These are phyloP conservation scores for Ustilago sp. DNA, from an alignment of 1,284 basidiomycete species.

Conservation along the genomic window DNA sequence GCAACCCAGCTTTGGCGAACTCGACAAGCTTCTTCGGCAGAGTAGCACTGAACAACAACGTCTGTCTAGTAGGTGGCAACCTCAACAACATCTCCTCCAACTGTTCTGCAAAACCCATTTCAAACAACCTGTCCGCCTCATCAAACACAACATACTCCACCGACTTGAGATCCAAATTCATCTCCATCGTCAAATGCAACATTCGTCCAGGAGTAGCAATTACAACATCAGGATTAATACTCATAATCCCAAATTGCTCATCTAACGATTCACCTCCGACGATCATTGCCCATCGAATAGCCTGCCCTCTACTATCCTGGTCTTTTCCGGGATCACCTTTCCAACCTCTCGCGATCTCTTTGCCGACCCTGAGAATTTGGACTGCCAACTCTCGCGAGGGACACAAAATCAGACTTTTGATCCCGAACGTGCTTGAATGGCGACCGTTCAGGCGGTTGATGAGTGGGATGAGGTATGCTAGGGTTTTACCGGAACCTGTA, in stretches of 20 bases:
- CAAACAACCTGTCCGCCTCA: slow-evolving; percentile 96
- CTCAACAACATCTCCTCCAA: slow-evolving; percentile 90
- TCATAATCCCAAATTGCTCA: slow-evolving; percentile 95
- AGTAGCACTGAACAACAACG: slow-evolving; percentile 94
- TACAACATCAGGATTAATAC: slow-evolving; percentile 81
- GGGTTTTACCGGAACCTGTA: slow-evolving; percentile 97
- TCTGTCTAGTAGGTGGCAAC: slow-evolving; percentile 87
- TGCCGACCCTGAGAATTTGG: slow-evolving; percentile 93
- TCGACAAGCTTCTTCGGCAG: slow-evolving; percentile 95
- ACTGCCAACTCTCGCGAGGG: slow-evolving; percentile 94
- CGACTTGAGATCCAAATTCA: slow-evolving; percentile 90
- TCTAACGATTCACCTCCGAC: slow-evolving; percentile 96
- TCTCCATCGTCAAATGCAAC: slow-evolving; percentile 94
- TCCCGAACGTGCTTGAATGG: slow-evolving; percentile 84
- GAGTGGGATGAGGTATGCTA: slow-evolving; percentile 94
- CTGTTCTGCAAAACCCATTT: slow-evolving; percentile 95
- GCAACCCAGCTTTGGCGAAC: slow-evolving; percentile 93
- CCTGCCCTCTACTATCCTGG: slow-evolving; percentile 74
- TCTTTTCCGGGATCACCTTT: slow-evolving; percentile 70
- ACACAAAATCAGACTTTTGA: slow-evolving; percentile 87
- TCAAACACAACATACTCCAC: slow-evolving; percentile 95
- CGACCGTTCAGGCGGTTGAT: slow-evolving; percentile 85
- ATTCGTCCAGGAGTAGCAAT: slow-evolving; percentile 93
- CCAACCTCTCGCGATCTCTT: slow-evolving; percentile 83
- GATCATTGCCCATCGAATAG: slow-evolving; percentile 89